phyloP scores from a whole-genome alignment of 208 protist species.

The Trypanosomatidae sp. region DNA sequence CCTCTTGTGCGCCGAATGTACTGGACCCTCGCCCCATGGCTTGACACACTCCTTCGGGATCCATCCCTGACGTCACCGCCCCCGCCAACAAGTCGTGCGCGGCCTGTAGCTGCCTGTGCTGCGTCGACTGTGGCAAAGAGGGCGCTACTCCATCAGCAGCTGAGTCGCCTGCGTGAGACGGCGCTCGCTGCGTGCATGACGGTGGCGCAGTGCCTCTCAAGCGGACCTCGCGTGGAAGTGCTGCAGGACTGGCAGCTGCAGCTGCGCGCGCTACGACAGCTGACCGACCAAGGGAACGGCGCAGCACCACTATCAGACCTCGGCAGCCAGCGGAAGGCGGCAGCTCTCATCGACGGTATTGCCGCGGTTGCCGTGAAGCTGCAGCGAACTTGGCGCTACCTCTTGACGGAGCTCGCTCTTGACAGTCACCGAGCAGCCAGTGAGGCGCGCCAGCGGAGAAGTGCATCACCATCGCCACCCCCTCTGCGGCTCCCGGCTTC shows the following conservation, averaged over 20 bases:
- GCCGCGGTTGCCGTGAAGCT: conserved; percentile 65
- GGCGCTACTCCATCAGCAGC: not conserved
- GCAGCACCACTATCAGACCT: not conserved
- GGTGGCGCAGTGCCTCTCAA: conserved; percentile 60
- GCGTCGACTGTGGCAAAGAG: not conserved
- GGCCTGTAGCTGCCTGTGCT: not conserved
- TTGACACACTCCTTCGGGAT: conserved; percentile 7
- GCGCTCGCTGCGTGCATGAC: conserved; percentile 27
- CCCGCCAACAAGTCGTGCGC: not conserved
- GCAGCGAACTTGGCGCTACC: conserved; percentile 50
- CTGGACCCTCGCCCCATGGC: conserved; percentile 14
- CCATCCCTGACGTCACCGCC: not conserved
- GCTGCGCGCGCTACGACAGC: conserved; percentile 11
- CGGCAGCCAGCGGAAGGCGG: not conserved
- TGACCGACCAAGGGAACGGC: conserved; percentile 2
- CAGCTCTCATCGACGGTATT: conserved; percentile 36
- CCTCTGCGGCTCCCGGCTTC: not conserved
- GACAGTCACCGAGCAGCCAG: conserved; percentile 8
- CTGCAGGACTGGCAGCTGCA: conserved; percentile 51
- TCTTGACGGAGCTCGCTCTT: conserved; percentile 42
- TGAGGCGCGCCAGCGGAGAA: not conserved
- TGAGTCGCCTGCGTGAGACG: conserved; percentile 14
- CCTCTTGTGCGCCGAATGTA: conserved; percentile 39
- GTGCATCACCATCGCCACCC: not conserved
- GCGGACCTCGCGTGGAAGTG: conserved; percentile 51